Conservation (phyloP, 441 rosid species). For the Euphorbia schlechtendalii region DNA sequence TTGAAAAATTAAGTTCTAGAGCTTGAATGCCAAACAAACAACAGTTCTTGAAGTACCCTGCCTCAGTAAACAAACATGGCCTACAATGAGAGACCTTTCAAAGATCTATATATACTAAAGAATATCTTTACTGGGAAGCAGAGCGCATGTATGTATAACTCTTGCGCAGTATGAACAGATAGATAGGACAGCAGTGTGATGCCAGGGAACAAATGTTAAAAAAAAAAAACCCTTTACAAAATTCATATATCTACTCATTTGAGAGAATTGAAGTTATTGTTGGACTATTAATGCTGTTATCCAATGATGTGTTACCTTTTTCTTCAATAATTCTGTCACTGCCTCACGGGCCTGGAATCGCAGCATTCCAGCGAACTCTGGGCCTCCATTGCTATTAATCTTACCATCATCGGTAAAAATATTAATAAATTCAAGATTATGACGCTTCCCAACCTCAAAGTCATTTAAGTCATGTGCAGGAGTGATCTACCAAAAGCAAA, state of each 20-base stretch:
- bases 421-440: slow-evolving; percentile 71
- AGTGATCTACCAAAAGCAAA: slow-evolving; percentile 52
- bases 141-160: background rate
- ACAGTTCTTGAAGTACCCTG: background rate
- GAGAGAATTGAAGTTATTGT: no score
- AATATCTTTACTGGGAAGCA: background rate
- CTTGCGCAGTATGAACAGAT: background rate
- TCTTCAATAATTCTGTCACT: slow-evolving; percentile 60
- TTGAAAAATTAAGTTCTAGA: background rate
- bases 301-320: slow-evolving; percentile 37
- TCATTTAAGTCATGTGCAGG: slow-evolving; percentile 98
- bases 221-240: background rate
- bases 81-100: background rate
- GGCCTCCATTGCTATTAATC: slow-evolving; percentile 75
- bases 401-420: slow-evolving; percentile 87
- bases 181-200: background rate
- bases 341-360: slow-evolving; percentile 86
- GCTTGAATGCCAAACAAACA: background rate
- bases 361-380: slow-evolving; percentile 71
- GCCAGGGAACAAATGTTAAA: background rate
- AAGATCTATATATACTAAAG: background rate
- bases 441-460: slow-evolving; percentile 90
- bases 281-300: no score
- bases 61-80: background rate
- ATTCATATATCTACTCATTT: background rate